These are phyloP conservation scores for Lycium ferocissimum DNA, from an alignment of 257 asterid genomes.

Conservation along the genomic window DNA sequence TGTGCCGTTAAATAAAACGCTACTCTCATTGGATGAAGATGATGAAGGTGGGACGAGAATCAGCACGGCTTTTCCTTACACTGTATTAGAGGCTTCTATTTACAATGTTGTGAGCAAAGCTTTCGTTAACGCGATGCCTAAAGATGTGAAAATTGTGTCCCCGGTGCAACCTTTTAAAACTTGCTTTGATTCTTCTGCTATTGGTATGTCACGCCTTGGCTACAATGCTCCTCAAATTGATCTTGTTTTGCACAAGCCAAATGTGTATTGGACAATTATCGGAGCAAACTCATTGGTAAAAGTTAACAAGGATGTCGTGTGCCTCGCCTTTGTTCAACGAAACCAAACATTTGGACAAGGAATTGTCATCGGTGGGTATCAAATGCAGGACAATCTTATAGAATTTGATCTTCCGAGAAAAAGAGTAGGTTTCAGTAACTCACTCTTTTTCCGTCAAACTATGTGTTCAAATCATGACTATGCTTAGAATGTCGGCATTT, in stretches of 20 bases:
- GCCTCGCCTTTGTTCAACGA: constrained; percentile 58
- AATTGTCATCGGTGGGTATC: constrained; percentile 55
- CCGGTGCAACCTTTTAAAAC: neutral
- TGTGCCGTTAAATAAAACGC: neutral
- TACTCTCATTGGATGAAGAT: neutral
- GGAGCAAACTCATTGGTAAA: constrained; percentile 51
- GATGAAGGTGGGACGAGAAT: neutral
- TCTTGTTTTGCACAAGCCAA: neutral
- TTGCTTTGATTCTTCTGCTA: neutral
- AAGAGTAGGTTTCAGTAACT: constrained; percentile 33
- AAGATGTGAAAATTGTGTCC: neutral
- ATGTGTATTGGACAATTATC: constrained; percentile 38
- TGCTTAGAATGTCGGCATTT: neutral
- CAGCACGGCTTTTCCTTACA: neutral
- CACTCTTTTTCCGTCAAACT: constrained; percentile 42
- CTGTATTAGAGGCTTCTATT: constrained; percentile 1
- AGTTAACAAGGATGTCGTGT: constrained; percentile 40
- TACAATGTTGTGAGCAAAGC: neutral
- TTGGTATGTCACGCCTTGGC: neutral
- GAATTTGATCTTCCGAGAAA: neutral
- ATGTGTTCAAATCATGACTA: constrained; percentile 42
- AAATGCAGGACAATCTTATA: constrained; percentile 31
- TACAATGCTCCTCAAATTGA: constrained; percentile 17
- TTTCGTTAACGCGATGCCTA: neutral
- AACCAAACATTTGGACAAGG: constrained; percentile 34